A percentile compares a stretch with the other conserved stretches of the same genome.
These are phyloP conservation scores for Fraxinus cuspidata DNA, from an alignment of 257 asterid species.

Conservation along the genomic window DNA sequence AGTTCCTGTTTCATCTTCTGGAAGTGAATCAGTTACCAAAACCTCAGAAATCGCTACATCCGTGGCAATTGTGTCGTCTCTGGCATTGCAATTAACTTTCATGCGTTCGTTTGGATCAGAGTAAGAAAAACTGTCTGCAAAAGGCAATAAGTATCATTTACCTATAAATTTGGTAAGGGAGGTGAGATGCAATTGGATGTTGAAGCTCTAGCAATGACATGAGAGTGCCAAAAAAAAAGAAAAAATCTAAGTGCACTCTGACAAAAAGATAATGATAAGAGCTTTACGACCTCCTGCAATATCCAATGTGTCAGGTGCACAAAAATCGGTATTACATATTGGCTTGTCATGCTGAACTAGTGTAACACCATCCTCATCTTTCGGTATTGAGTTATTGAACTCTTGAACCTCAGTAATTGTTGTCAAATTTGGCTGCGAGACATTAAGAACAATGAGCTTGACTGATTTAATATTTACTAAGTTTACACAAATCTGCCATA, in stretches of 20 bases:
- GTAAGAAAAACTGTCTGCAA: conserved; percentile 43
- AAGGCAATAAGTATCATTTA: conserved; percentile 21
- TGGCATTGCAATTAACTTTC: conserved; percentile 31
- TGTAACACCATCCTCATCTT: conserved; percentile 40
- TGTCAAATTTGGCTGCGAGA: conserved; percentile 44
- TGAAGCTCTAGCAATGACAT: conserved; percentile 12
- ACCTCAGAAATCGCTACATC: conserved; percentile 39
- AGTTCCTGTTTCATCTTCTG: conserved; percentile 48
- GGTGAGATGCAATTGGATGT: conserved; percentile 8
- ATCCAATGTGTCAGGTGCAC: conserved; percentile 68
- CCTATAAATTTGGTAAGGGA: neutral
- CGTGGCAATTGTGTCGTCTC: conserved; percentile 34
- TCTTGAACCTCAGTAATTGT: conserved; percentile 29
- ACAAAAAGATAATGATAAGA: conserved; percentile 20
- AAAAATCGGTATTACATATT: conserved; percentile 39
- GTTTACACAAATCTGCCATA: neutral
- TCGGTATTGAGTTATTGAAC: conserved; percentile 29
- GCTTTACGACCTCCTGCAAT: conserved; percentile 50
- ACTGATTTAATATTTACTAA: conserved; percentile 20
- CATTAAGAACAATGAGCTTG: conserved; percentile 31
- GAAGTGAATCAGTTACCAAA: conserved; percentile 52
- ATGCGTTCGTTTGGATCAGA: conserved; percentile 30
- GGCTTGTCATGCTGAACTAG: conserved; percentile 36
- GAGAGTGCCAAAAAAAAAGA: conserved; percentile 8
- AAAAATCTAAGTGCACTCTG: neutral